A percentile compares a stretch with the other conserved stretches of the same genome.
Conservation (phyloP, 179 eudicot genomes). For the Corrigiola litoralis region DNA sequence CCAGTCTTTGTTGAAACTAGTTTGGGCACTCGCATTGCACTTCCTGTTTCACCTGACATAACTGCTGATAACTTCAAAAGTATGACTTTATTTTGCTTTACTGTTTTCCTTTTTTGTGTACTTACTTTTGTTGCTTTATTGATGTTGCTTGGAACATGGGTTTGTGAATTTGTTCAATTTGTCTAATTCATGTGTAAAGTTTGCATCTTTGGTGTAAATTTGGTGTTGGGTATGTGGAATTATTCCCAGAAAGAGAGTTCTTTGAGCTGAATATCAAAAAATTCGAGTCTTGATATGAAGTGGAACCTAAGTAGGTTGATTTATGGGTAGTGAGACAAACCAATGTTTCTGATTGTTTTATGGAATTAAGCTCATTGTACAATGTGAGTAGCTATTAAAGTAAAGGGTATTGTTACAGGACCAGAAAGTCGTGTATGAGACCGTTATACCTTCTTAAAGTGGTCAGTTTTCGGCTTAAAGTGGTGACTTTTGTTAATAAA, state of each 20-base stretch:
- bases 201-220: neutral
- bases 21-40: conserved; percentile 50
- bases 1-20: conserved; percentile 51
- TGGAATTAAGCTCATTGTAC: no score
- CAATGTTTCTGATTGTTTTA: neutral
- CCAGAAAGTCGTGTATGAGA: no score
- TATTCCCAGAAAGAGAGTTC: neutral
- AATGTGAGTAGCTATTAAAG: no score
- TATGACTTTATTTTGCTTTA: neutral
- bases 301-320: no score
- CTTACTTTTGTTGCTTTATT: neutral
- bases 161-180: neutral
- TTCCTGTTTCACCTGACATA: conserved; percentile 33
- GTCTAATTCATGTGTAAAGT: neutral
- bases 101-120: neutral
- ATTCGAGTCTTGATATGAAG: neutral
- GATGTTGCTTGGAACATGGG: neutral
- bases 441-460: no score
- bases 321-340: neutral
- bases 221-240: neutral
- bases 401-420: no score
- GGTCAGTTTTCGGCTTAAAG: no score
- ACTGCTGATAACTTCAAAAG: conserved; percentile 38
- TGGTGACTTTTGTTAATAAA: no score
- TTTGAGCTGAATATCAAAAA: neutral